A percentile compares a stretch with the other conserved stretches of the same genome.
phyloP scores from a whole-genome alignment of 352 stramenopile genomes.

The Pythium grandisporangium region DNA sequence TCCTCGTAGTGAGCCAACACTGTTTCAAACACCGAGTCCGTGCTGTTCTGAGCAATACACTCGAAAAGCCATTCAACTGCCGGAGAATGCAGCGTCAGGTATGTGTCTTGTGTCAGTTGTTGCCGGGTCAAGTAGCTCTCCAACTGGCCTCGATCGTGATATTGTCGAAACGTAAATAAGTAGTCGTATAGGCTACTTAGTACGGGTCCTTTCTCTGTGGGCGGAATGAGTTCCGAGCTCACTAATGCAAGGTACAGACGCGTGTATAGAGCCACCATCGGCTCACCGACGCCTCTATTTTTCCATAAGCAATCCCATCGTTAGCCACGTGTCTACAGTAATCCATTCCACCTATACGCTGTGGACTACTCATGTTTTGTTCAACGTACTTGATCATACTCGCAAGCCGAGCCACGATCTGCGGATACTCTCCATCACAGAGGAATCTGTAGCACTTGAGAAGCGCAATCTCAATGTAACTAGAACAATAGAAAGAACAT shows the following conservation, averaged over 20 bases:
- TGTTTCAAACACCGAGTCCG: slow-evolving; percentile 39
- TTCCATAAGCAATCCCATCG: background rate
- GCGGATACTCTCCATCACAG: slow-evolving; percentile 80
- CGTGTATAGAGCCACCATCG: slow-evolving; percentile 81
- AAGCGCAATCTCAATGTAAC: slow-evolving; percentile 85
- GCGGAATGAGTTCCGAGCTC: slow-evolving; percentile 44
- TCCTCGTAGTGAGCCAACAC: slow-evolving; percentile 76
- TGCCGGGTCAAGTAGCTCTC: slow-evolving; percentile 36
- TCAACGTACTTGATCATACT: slow-evolving; percentile 86
- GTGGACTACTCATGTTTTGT: no score
- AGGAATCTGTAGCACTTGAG: slow-evolving; percentile 87
- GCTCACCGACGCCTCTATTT: slow-evolving; percentile 74
- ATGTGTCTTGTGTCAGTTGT: slow-evolving; percentile 47
- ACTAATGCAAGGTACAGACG: slow-evolving; percentile 75
- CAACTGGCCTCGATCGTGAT: slow-evolving; percentile 37
- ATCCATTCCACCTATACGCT: no score
- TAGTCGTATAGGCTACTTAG: slow-evolving; percentile 85
- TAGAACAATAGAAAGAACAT: slow-evolving; percentile 15
- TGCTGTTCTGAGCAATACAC: slow-evolving; percentile 34
- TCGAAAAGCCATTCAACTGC: slow-evolving; percentile 85
- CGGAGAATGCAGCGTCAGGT: slow-evolving; percentile 72
- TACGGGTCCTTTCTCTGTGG: slow-evolving; percentile 31
- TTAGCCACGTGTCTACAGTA: no score
- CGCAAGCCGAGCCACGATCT: slow-evolving; percentile 72
- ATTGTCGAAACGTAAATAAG: slow-evolving; percentile 80